Evolutionary conservation across 192 early-diverging fungal species (phyloP).

Genomic region (Pilaira anomala): DNA sequence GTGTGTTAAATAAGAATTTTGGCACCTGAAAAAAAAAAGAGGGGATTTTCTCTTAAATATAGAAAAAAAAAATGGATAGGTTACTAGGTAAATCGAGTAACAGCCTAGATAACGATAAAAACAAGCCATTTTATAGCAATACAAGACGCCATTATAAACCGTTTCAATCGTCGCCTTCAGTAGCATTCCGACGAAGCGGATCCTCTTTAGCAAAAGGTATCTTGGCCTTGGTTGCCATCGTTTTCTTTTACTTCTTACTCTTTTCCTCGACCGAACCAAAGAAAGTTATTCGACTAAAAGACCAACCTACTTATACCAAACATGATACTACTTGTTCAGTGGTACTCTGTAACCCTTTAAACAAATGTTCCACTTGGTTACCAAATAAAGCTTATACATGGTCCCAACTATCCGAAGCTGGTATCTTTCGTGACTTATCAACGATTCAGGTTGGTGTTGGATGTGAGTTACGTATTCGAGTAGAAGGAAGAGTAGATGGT

Average conservation of each 20-base stretch:
- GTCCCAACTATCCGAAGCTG: slow-evolving; percentile 12
- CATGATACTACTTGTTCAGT: slow-evolving; percentile 7
- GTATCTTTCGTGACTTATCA: slow-evolving; percentile 23
- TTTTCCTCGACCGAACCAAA: not conserved
- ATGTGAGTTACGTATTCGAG: slow-evolving; percentile 8
- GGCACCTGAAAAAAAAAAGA: too few species aligned
- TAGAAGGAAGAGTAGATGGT: slow-evolving; percentile 10
- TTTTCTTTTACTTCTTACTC: not conserved
- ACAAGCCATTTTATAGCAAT: too few species aligned
- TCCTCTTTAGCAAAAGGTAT: too few species aligned
- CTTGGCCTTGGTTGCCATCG: too few species aligned
- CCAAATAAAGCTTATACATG: slow-evolving; percentile 5
- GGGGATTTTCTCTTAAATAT: too few species aligned
- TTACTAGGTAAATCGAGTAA: too few species aligned
- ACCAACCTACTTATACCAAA: slow-evolving; percentile 16
- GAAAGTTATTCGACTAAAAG: not conserved
- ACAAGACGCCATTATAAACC: too few species aligned
- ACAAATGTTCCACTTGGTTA: slow-evolving; percentile 18
- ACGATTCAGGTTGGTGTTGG: slow-evolving; percentile 18
- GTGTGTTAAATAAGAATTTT: too few species aligned
- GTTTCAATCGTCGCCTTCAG: too few species aligned
- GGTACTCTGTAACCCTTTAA: slow-evolving; percentile 22
- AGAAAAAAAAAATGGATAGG: too few species aligned
- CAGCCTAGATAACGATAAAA: too few species aligned
- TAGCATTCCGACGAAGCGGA: too few species aligned